These are phyloP conservation scores for Alternaria atra DNA, from an alignment of 2,329 filamentous ascomycete genomes.

Conservation along the genomic window DNA sequence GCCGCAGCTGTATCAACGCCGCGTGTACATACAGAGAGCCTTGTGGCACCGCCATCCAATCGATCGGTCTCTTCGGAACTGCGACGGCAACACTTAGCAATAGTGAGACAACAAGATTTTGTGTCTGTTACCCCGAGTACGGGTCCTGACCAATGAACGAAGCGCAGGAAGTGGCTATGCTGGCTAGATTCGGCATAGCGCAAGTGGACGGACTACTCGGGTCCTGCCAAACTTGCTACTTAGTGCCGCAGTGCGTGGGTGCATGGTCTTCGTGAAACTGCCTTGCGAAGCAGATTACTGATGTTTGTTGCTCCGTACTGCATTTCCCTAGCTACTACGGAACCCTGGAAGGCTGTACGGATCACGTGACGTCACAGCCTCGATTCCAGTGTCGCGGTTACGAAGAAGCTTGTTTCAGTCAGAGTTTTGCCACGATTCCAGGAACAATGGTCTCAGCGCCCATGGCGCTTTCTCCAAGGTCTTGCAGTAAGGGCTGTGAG, in stretches of 20 bases:
- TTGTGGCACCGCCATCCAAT: constrained; percentile 1
- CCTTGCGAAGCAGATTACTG: neutral
- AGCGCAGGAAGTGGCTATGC: neutral
- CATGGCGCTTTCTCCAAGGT: too few species aligned
- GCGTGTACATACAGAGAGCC: constrained; percentile 16
- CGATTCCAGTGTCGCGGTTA: too few species aligned
- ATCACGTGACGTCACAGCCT: neutral
- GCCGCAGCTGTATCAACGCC: constrained; percentile 2
- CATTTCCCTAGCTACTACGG: neutral
- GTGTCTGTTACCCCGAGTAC: neutral
- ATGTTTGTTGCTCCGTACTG: neutral
- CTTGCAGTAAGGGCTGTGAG: too few species aligned
- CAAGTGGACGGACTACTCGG: neutral
- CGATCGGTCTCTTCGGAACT: neutral
- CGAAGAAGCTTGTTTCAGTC: neutral
- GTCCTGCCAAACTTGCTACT: neutral
- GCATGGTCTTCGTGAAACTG: neutral
- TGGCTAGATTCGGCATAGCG: neutral
- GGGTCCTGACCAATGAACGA: neutral
- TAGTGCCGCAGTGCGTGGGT: neutral
- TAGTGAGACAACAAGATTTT: neutral
- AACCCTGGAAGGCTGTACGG: neutral
- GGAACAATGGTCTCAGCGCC: too few species aligned
- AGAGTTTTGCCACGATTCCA: too few species aligned
- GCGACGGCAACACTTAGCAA: neutral